Evolutionary conservation across 805 yeast species (phyloP).

Genomic region (Blastobotrys americana): DNA sequence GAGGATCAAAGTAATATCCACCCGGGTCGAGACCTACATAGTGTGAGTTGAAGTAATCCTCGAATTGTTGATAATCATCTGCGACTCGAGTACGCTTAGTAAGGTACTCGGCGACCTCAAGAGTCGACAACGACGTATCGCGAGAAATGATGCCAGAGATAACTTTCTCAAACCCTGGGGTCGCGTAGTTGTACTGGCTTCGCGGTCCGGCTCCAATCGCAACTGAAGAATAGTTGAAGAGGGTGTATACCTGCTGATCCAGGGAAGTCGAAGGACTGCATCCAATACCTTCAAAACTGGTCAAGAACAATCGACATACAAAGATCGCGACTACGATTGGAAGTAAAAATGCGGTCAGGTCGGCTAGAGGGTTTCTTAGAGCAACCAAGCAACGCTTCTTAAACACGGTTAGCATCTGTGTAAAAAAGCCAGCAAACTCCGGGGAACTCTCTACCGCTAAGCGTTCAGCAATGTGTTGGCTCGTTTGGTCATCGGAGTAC

Average conservation of each 20-base stretch:
- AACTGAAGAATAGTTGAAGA: constrained; percentile 8
- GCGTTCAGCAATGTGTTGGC: not conserved
- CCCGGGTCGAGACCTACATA: constrained; percentile 27
- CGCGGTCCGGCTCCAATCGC: constrained; percentile 17
- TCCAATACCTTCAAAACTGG: constrained; percentile 16
- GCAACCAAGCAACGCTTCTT: constrained; percentile 26
- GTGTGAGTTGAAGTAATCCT: constrained; percentile 18
- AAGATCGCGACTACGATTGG: constrained; percentile 28
- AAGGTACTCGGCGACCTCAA: constrained; percentile 6
- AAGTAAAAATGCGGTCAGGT: constrained; percentile 23
- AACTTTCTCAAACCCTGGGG: constrained; percentile 11
- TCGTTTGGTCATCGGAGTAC: not conserved
- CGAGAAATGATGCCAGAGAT: constrained; percentile 7
- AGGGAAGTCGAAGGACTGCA: constrained; percentile 14
- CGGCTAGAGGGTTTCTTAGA: constrained; percentile 26
- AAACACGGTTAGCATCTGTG: constrained; percentile 27
- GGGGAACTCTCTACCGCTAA: not conserved
- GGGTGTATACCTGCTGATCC: constrained; percentile 13
- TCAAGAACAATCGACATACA: constrained; percentile 18
- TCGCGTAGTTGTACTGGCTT: constrained; percentile 5
- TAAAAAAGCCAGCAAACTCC: constrained; percentile 13
- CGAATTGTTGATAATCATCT: constrained; percentile 19
- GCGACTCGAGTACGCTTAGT: constrained; percentile 11
- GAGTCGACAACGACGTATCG: constrained; percentile 1
- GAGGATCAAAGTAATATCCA: constrained; percentile 25